phyloP scores from a whole-genome alignment of 176 grass and related monocot genomes.

The Juncus effusus region DNA sequence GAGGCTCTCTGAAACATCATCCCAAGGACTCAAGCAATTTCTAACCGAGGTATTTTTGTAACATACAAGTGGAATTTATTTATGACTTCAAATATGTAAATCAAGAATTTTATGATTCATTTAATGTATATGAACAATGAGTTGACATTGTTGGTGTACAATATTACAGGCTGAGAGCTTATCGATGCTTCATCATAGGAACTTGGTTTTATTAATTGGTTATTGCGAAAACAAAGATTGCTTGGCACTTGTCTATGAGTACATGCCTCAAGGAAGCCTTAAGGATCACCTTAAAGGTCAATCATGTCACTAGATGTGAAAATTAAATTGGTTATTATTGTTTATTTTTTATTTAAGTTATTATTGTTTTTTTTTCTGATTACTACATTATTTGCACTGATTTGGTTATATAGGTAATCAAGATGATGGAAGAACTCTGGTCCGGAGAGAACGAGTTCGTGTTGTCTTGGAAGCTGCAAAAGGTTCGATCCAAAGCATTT shows the following conservation, averaged over 20 bases:
- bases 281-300: conserved; percentile 31
- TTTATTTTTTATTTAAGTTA: too few relatives aligned
- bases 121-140: too few relatives aligned
- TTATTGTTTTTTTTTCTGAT: background rate
- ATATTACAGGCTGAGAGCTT: conserved; percentile 24
- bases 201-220: conserved; percentile 31
- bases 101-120: too few relatives aligned
- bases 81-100: too few relatives aligned
- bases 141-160: background rate
- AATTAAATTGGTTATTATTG: too few relatives aligned
- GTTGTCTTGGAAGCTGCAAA: conserved; percentile 34
- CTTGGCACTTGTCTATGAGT: conserved; percentile 35
- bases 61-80: too few relatives aligned
- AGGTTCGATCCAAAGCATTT: conserved; percentile 19
- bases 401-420: background rate
- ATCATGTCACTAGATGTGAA: too few relatives aligned
- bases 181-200: conserved; percentile 33
- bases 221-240: conserved; percentile 28
- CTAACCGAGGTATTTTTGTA: conserved; percentile 34
- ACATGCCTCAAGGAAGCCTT: conserved; percentile 34
- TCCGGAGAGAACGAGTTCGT: conserved; percentile 28
- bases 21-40: conserved; percentile 30
- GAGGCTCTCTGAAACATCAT: conserved; percentile 22
- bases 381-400: background rate
- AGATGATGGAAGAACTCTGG: background rate